Evolutionary conservation across 352 stramenopile genomes (phyloP).

Genomic region (Phytopythium oedochilum): DNA sequence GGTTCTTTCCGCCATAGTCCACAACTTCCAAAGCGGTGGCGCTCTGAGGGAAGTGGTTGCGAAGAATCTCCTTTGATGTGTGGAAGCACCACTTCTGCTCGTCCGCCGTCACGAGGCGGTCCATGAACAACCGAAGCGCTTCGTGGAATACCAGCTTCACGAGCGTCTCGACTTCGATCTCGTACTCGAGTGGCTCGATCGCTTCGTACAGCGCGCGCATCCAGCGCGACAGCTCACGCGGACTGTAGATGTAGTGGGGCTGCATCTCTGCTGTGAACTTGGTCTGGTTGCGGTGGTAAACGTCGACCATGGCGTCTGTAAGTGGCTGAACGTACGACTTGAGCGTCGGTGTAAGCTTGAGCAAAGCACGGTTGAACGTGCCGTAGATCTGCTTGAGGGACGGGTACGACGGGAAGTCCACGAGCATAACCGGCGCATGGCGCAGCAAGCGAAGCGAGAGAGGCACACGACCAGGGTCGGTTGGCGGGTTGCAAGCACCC

Average conservation of each 20-base stretch:
- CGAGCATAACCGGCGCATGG: slow-evolving; percentile 97
- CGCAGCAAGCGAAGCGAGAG: slow-evolving; percentile 97
- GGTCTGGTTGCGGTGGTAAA: slow-evolving; percentile 97
- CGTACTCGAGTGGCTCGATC: slow-evolving; percentile 94
- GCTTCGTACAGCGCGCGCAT: slow-evolving; percentile 98
- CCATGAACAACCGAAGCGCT: slow-evolving; percentile 97
- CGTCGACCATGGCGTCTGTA: slow-evolving; percentile 99
- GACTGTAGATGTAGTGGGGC: slow-evolving; percentile 99
- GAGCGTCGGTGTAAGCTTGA: slow-evolving; percentile 98
- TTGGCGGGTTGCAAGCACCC: slow-evolving; percentile 99
- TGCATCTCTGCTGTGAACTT: slow-evolving; percentile 92
- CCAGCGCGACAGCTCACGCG: slow-evolving; percentile 98
- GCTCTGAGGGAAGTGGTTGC: slow-evolving; percentile 80
- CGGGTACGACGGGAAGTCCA: slow-evolving; percentile 97
- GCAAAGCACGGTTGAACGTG: slow-evolving; percentile 98
- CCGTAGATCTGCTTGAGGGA: slow-evolving; percentile 99
- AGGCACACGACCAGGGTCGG: slow-evolving; percentile 96
- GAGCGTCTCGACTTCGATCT: slow-evolving; percentile 94
- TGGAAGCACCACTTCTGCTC: slow-evolving; percentile 97
- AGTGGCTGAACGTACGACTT: slow-evolving; percentile 95
- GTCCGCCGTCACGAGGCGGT: slow-evolving; percentile 96
- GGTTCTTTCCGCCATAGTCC: slow-evolving; percentile 79
- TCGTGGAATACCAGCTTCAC: slow-evolving; percentile 99
- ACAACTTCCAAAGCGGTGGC: slow-evolving; percentile 66
- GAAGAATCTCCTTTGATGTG: slow-evolving; percentile 78